Evolutionary conservation across 345 rosid genomes (phyloP).

Genomic region (Erucastrum elatum): DNA sequence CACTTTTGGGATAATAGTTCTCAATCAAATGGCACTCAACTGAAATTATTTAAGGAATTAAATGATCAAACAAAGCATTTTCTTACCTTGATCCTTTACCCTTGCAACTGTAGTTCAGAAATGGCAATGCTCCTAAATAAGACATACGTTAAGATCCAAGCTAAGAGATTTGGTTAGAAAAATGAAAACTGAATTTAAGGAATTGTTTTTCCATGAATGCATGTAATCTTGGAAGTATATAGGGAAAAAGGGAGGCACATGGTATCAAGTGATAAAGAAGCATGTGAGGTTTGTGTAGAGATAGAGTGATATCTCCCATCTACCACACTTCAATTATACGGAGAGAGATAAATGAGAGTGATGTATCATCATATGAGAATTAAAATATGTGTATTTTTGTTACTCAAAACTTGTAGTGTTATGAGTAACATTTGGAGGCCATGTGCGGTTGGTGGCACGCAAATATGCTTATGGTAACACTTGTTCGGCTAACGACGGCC

Average conservation of each 20-base stretch:
- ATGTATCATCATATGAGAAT: slow-evolving; percentile 34
- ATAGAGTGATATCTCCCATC: slow-evolving; percentile 40
- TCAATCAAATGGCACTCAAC: slow-evolving; percentile 17
- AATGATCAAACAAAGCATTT: not conserved
- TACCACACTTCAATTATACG: slow-evolving; percentile 40
- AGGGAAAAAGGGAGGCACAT: slow-evolving; percentile 31
- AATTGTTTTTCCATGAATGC: slow-evolving; percentile 14
- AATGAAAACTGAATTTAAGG: not conserved
- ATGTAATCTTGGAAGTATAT: slow-evolving; percentile 35
- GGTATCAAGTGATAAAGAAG: slow-evolving; percentile 40
- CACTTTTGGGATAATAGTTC: slow-evolving; percentile 18
- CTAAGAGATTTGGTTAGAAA: slow-evolving; percentile 17
- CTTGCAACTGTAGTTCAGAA: not conserved
- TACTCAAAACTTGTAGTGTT: slow-evolving; percentile 16
- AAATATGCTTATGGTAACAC: slow-evolving; percentile 21
- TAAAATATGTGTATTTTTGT: slow-evolving; percentile 28
- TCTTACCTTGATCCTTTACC: not conserved
- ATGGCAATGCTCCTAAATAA: slow-evolving; percentile 12
- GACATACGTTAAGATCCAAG: slow-evolving; percentile 32
- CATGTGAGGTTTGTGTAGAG: slow-evolving; percentile 43
- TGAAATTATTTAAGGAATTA: not conserved
- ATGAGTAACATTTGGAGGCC: slow-evolving; percentile 35
- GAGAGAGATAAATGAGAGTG: slow-evolving; percentile 34
- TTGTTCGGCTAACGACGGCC: slow-evolving; percentile 13
- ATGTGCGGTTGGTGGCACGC: slow-evolving; percentile 28